A percentile compares a stretch with the other conserved stretches of the same genome.
Conservation (phyloP, 192 early-diverging fungal genomes). For the Entomortierella parvispora region DNA sequence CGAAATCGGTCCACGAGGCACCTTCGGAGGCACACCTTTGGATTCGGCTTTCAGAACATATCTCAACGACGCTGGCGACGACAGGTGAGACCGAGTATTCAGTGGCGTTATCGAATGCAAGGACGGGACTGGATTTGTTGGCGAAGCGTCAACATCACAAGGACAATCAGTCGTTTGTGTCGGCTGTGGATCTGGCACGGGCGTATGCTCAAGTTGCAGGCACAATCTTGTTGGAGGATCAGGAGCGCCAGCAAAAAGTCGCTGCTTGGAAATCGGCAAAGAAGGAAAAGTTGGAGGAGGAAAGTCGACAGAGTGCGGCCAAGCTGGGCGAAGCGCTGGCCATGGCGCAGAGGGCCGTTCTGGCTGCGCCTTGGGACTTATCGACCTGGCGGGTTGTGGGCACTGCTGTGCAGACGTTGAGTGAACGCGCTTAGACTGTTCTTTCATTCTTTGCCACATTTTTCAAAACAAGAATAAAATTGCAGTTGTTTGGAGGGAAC, state of each 20-base stretch:
- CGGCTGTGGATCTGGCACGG: constrained; percentile 37
- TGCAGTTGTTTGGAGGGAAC: no score
- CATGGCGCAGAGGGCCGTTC: constrained; percentile 53
- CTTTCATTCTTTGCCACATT: no score
- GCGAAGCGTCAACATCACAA: not conserved
- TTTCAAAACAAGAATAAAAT: no score
- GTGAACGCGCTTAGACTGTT: no score
- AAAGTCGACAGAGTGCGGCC: constrained; percentile 24
- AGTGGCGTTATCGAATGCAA: constrained; percentile 47
- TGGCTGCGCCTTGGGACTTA: constrained; percentile 59
- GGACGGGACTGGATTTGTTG: constrained; percentile 37
- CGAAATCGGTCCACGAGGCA: constrained; percentile 56
- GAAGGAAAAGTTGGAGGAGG: constrained; percentile 43
- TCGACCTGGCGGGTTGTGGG: constrained; percentile 56
- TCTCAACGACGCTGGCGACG: constrained; percentile 22
- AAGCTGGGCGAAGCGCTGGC: constrained; percentile 12
- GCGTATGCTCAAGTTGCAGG: constrained; percentile 53
- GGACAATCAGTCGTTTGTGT: constrained; percentile 12
- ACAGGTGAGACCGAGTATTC: constrained; percentile 21
- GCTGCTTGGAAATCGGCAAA: constrained; percentile 37
- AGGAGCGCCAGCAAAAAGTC: constrained; percentile 34
- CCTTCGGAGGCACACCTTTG: constrained; percentile 53
- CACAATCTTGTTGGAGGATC: constrained; percentile 39
- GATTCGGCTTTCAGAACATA: constrained; percentile 51
- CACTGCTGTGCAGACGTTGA: constrained; percentile 9